These are phyloP conservation scores for Cucurbita ficifolia DNA, from an alignment of 306 rosid species.

Conservation along the genomic window DNA sequence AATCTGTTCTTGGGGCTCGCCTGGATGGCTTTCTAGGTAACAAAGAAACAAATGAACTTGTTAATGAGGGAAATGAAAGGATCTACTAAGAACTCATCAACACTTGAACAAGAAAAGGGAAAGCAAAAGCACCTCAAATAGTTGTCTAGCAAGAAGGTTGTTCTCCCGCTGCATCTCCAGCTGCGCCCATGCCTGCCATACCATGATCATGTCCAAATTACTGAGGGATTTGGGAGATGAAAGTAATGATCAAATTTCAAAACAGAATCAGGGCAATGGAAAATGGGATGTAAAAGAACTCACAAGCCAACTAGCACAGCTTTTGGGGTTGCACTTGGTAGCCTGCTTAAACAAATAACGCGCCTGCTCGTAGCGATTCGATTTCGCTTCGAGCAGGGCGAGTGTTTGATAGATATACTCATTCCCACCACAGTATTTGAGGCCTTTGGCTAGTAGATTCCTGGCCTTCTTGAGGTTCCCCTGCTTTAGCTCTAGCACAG, in stretches of 20 bases:
- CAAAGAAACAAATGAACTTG: background rate
- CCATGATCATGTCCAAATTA: slow-evolving; percentile 1
- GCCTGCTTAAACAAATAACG: slow-evolving; percentile 76
- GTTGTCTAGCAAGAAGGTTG: slow-evolving; percentile 44
- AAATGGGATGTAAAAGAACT: slow-evolving; percentile 20
- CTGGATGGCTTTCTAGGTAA: slow-evolving; percentile 60
- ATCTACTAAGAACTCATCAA: background rate
- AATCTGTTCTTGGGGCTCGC: slow-evolving; percentile 95
- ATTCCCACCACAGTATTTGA: slow-evolving; percentile 65
- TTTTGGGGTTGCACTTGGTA: slow-evolving; percentile 69
- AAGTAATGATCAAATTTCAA: background rate
- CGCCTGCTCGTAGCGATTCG: slow-evolving; percentile 74
- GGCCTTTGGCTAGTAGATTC: slow-evolving; percentile 63
- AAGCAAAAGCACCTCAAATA: slow-evolving; percentile 57
- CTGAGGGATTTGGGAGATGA: background rate
- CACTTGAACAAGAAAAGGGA: background rate
- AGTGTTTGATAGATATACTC: slow-evolving; percentile 89
- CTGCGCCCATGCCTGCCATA: slow-evolving; percentile 88
- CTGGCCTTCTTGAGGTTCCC: slow-evolving; percentile 81
- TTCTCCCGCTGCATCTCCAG: slow-evolving; percentile 81
- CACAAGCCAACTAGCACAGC: slow-evolving; percentile 99
- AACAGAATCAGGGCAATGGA: background rate
- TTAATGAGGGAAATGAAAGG: background rate
- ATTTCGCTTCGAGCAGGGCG: slow-evolving; percentile 75
- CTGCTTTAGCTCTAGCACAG: slow-evolving; percentile 76